Base-by-base conservation (phyloP, 164 flowering plant genomes). In the Tinospora cordifolia region DNA sequence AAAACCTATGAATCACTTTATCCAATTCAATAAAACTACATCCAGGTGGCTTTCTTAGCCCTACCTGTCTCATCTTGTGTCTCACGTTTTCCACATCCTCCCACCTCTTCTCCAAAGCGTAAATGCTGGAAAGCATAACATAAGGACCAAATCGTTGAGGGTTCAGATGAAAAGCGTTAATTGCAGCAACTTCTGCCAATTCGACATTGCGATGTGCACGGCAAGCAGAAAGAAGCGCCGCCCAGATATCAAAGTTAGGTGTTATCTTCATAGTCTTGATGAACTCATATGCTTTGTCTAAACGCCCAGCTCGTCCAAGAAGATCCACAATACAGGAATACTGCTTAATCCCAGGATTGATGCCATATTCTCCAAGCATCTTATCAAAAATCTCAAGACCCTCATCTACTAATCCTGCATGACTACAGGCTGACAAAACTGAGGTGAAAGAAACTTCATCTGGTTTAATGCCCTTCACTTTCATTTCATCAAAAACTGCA, bases 361-460 rank as follows among this genome's bases (percentile, higher is more conserved):
- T 15, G 69, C 68, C 72, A 72, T 72, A 79, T 36, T 83, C 76
- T 30, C 41, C 49, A 10, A 36, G 17, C 77, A 80, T 83, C 58
- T 65, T 69, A 38, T 79, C 34, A 75, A 83, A 83, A 49, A 85
- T 72, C 40, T 65, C 69, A 63, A 66, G 65, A 54, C 84, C 86
- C 72, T 81, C 82, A 14, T 66, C 71, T 39, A 84, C 81, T 62
- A 84, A 66, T 63, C 84, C 86, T 44, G 87, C 79, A 73, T 83
- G 87, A 68, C 86, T 81, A 73, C 86, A 84, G 36, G 87, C 84
- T 70, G 85, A 80, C 73, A 85, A 72, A 62, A 85, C 76, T 3
- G 84, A 79, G 59, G 83, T 80, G 74, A 82, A 72, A 70, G 75
- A 76, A 62, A 77, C 82, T 63, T 80, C 76, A 70, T 85, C 87